phyloP scores from a whole-genome alignment of 1,284 basidiomycete genomes.

The Schizopora paradoxa region DNA sequence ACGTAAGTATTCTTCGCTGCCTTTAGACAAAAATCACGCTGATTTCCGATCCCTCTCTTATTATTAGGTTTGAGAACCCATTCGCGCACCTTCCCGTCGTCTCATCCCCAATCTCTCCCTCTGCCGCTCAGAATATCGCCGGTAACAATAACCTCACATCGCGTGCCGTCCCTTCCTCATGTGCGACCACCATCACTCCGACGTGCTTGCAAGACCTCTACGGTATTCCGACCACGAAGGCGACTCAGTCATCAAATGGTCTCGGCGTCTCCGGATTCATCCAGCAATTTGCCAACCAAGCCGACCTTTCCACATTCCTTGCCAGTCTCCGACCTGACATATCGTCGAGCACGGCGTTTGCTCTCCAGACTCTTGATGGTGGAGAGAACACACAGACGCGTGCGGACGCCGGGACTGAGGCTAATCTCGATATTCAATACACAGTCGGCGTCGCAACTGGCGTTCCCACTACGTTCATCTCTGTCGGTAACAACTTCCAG shows the following conservation, averaged over 20 bases:
- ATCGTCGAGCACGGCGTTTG: slow-evolving; percentile 13
- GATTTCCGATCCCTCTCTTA: background rate
- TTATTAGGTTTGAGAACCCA: slow-evolving; percentile 13
- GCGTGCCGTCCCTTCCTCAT: slow-evolving; percentile 15
- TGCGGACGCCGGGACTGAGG: slow-evolving; percentile 26
- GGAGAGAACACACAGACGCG: slow-evolving; percentile 21
- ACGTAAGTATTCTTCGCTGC: slow-evolving; percentile 14
- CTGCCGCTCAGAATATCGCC: slow-evolving; percentile 1
- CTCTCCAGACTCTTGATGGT: slow-evolving; percentile 19
- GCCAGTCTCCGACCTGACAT: slow-evolving; percentile 18
- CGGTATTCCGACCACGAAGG: slow-evolving; percentile 19
- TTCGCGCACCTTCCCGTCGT: slow-evolving; percentile 14
- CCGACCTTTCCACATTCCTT: slow-evolving; percentile 19
- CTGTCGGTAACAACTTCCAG: slow-evolving; percentile 18
- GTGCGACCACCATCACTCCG: slow-evolving; percentile 15
- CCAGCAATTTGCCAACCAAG: slow-evolving; percentile 20
- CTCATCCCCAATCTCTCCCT: slow-evolving; percentile 4
- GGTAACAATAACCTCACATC: slow-evolving; percentile 8
- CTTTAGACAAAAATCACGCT: background rate
- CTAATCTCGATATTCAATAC: slow-evolving; percentile 35
- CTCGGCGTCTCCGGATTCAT: slow-evolving; percentile 23
- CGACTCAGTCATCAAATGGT: slow-evolving; percentile 15
- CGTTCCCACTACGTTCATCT: slow-evolving; percentile 23
- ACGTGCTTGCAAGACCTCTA: slow-evolving; percentile 20
- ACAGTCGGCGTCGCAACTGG: slow-evolving; percentile 28